phyloP scores from a whole-genome alignment of 225 moss, liverwort and hornwort species.

The Physcomitrellopsis africana region DNA sequence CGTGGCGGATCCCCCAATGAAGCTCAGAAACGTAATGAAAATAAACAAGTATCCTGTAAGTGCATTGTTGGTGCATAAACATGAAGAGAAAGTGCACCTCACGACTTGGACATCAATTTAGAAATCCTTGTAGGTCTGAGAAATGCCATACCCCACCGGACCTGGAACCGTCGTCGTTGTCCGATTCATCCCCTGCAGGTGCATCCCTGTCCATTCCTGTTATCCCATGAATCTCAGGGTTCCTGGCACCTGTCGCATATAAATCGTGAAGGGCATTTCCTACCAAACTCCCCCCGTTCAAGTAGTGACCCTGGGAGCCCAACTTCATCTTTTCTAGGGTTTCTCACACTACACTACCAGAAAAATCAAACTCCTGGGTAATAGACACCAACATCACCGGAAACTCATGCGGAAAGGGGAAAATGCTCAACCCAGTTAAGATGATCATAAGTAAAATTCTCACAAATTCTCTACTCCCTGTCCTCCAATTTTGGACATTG shows the following conservation, averaged over 20 bases:
- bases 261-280: constrained; percentile 87
- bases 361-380: no score
- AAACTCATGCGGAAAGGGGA: no score
- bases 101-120: constrained; percentile 5
- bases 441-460: no score
- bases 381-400: no score
- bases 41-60: no score
- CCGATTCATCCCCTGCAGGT: constrained; percentile 75
- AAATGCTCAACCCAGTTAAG: no score
- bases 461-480: no score
- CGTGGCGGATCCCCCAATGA: no score
- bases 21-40: no score
- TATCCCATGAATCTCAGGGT: constrained; percentile 86
- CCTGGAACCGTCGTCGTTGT: constrained; percentile 94
- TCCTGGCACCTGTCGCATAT: constrained; percentile 86
- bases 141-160: constrained; percentile 71
- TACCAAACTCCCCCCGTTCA: constrained; percentile 77
- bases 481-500: no score
- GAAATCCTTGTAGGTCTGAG: no score
- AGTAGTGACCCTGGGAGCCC: constrained; percentile 76
- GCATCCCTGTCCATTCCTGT: constrained; percentile 78
- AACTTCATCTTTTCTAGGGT: constrained; percentile 73
- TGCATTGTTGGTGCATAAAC: no score
- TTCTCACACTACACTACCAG: constrained; percentile 10
- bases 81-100: not conserved